Evolutionary conservation across 2,329 filamentous ascomycete genomes (phyloP).

Genomic region (Xylariaceae sp.): DNA sequence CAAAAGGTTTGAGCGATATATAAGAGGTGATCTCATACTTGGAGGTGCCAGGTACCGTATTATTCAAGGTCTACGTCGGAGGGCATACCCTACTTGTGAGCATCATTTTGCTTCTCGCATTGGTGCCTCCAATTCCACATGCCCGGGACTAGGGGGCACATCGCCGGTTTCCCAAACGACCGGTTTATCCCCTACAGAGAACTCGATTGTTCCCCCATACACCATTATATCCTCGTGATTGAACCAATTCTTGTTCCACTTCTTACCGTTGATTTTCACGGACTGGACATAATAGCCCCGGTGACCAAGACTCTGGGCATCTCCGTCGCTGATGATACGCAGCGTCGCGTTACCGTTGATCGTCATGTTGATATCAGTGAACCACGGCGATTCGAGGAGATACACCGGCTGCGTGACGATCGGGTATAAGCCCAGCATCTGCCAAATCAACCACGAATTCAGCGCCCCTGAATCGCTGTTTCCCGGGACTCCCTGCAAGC

Average conservation of each 20-base stretch:
- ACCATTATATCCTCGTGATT: slow-evolving; percentile 44
- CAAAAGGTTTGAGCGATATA: too few species aligned
- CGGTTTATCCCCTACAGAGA: slow-evolving; percentile 38
- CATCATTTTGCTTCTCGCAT: background rate
- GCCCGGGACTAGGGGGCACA: slow-evolving; percentile 41
- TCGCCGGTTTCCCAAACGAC: slow-evolving; percentile 43
- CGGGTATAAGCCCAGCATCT: slow-evolving; percentile 51
- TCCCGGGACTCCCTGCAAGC: slow-evolving; percentile 47
- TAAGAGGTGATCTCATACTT: too few species aligned
- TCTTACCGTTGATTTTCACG: slow-evolving; percentile 46
- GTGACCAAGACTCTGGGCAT: slow-evolving; percentile 36
- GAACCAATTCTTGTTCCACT: slow-evolving; percentile 51
- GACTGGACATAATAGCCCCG: slow-evolving; percentile 45
- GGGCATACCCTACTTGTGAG: background rate
- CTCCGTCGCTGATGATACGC: slow-evolving; percentile 34
- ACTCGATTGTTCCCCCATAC: slow-evolving; percentile 38
- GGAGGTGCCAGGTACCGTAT: background rate
- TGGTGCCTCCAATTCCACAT: slow-evolving; percentile 8
- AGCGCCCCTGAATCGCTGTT: slow-evolving; percentile 56
- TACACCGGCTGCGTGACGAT: slow-evolving; percentile 53
- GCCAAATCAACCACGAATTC: slow-evolving; percentile 53
- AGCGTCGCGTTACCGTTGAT: slow-evolving; percentile 40
- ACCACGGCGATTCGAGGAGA: slow-evolving; percentile 45
- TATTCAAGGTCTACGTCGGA: background rate
- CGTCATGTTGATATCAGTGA: slow-evolving; percentile 43